A percentile compares a stretch with the other conserved stretches of the same genome.
These are phyloP conservation scores for Coniella lustricola DNA, from an alignment of 2,329 filamentous ascomycete species.

Conservation along the genomic window DNA sequence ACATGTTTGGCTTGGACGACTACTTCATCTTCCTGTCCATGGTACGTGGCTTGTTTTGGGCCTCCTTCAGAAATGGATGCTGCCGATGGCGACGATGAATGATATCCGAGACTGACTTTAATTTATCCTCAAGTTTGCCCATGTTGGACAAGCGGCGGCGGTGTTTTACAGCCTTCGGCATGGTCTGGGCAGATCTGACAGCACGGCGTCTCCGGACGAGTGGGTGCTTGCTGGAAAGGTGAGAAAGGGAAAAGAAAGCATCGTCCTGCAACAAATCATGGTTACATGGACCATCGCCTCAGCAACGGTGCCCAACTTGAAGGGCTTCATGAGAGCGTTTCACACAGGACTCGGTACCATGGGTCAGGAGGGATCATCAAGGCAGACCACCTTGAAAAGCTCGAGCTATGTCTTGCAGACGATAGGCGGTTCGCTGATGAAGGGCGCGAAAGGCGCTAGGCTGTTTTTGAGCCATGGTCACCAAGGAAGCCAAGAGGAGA, in stretches of 20 bases:
- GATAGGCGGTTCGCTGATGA: neutral
- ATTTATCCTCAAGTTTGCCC: neutral
- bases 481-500: neutral
- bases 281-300: constrained; percentile 19
- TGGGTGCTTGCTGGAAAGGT: neutral
- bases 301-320: constrained; percentile 20
- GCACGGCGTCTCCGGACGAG: neutral
- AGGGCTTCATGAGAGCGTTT: constrained; percentile 20
- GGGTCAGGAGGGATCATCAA: neutral
- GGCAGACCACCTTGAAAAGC: neutral
- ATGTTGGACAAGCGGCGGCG: neutral
- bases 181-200: constrained; percentile 3
- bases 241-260: too few species aligned
- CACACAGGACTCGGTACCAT: constrained; percentile 5
- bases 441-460: neutral
- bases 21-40: constrained; percentile 5
- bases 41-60: neutral
- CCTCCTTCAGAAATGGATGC: too few species aligned
- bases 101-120: neutral
- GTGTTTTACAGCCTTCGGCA: neutral
- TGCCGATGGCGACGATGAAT: too few species aligned
- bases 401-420: constrained; percentile 4
- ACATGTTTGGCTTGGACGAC: constrained; percentile 4
- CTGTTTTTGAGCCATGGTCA: neutral
- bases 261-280: constrained; percentile 18